Conservation (phyloP, 1,284 basidiomycete species). For the Apiotrichum montevideense region DNA sequence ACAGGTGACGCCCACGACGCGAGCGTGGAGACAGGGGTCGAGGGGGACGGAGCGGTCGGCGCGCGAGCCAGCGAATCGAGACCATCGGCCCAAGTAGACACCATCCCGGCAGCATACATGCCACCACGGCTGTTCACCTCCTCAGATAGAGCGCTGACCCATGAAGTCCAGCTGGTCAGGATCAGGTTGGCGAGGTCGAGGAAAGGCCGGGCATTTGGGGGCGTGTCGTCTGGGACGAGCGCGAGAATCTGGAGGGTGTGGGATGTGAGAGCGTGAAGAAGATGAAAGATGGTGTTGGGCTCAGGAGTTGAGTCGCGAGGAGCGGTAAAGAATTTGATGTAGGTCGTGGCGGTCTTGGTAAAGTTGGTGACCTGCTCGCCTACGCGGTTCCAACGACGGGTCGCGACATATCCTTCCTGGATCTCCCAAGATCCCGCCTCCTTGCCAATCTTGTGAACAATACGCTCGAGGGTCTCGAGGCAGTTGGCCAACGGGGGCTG, state of each 20-base stretch:
- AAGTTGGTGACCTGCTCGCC: constrained; percentile 24
- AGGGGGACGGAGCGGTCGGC: neutral
- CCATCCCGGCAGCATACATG: constrained; percentile 36
- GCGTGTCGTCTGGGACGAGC: constrained; percentile 25
- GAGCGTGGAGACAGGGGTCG: neutral
- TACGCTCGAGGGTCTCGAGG: constrained; percentile 28
- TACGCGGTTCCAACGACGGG: constrained; percentile 30
- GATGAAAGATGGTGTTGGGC: constrained; percentile 28
- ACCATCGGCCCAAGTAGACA: constrained; percentile 30
- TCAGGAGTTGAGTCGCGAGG: constrained; percentile 12
- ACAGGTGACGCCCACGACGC: constrained; percentile 15
- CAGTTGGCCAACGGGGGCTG: constrained; percentile 33
- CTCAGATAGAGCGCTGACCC: constrained; percentile 26
- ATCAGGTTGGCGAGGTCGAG: constrained; percentile 32
- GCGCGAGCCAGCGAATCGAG: constrained; percentile 22
- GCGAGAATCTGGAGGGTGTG: constrained; percentile 26
- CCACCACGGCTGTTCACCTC: constrained; percentile 40
- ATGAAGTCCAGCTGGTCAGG: constrained; percentile 29
- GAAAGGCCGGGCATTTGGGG: constrained; percentile 16
- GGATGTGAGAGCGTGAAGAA: constrained; percentile 29
- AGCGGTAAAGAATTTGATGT: constrained; percentile 33
- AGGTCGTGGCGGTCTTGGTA: constrained; percentile 33
- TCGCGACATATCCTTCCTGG: constrained; percentile 15
- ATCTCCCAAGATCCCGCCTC: constrained; percentile 18
- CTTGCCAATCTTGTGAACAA: constrained; percentile 20